Conservation (phyloP, 1,284 basidiomycete species). For the Agaricales sp. region DNA sequence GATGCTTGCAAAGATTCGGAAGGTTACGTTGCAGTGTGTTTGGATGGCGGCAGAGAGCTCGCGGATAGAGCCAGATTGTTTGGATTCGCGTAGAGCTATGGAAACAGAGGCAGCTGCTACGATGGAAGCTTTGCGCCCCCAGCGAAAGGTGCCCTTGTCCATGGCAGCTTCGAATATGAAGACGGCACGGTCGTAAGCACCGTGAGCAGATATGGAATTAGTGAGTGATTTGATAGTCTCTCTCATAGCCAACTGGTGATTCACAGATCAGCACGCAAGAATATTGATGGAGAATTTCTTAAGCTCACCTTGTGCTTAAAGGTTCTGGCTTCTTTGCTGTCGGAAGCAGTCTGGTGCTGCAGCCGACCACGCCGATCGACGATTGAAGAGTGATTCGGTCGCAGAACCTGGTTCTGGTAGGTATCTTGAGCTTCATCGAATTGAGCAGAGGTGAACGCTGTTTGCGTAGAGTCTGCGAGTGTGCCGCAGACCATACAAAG, state of each 20-base stretch:
- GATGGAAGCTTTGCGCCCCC: neutral
- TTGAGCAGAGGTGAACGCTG: neutral
- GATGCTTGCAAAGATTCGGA: neutral
- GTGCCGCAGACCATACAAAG: neutral
- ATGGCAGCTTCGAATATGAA: conserved; percentile 1
- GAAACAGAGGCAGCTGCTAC: conserved; percentile 1
- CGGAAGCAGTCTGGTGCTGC: neutral
- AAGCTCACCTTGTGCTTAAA: neutral
- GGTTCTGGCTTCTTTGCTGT: neutral
- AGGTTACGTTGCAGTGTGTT: neutral
- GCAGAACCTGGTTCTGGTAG: neutral
- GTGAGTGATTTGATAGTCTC: neutral
- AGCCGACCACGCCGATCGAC: neutral
- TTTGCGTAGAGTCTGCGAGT: neutral
- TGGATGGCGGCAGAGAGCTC: conserved; percentile 1
- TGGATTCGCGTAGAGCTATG: neutral
- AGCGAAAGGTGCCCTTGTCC: neutral
- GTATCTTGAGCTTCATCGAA: neutral
- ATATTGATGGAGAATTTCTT: neutral
- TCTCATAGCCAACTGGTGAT: neutral
- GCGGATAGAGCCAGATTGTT: neutral
- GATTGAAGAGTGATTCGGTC: neutral
- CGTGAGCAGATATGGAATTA: neutral
- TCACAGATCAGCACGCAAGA: neutral
- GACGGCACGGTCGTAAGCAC: neutral